Evolutionary conservation across 2,329 filamentous ascomycete species (phyloP).

Genomic region (Stagonosporopsis chrysanthemi): DNA sequence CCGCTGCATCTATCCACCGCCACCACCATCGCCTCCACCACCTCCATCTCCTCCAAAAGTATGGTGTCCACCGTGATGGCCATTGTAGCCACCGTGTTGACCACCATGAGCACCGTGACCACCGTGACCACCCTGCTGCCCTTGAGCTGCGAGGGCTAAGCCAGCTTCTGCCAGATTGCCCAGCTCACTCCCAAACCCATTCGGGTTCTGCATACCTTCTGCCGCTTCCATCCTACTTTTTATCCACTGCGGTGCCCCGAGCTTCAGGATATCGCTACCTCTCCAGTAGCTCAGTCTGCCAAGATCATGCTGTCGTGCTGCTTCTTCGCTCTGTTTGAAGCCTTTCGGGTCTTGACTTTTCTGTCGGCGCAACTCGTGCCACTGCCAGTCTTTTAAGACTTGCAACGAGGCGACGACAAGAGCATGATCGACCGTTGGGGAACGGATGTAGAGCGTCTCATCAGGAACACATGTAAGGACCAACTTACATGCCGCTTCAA

Average conservation of each 20-base stretch:
- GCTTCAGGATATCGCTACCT: slow-evolving; percentile 27
- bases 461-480: slow-evolving; percentile 37
- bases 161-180: slow-evolving; percentile 24
- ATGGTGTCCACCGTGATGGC: slow-evolving; percentile 1
- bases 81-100: slow-evolving; percentile 11
- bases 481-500: slow-evolving; percentile 30
- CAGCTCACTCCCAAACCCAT: slow-evolving; percentile 13
- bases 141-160: slow-evolving; percentile 19
- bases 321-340: slow-evolving; percentile 32
- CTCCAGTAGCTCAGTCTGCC: slow-evolving; percentile 39
- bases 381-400: slow-evolving; percentile 46
- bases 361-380: slow-evolving; percentile 34
- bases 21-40: slow-evolving; percentile 12
- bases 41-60: slow-evolving; percentile 9
- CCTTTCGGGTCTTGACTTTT: slow-evolving; percentile 26
- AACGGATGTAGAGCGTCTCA: slow-evolving; percentile 41
- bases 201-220: slow-evolving; percentile 12
- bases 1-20: slow-evolving; percentile 3
- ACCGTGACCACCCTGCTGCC: slow-evolving; percentile 19
- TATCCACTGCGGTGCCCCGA: slow-evolving; percentile 11
- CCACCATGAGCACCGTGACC: slow-evolving; percentile 1
- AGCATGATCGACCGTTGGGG: slow-evolving; percentile 30
- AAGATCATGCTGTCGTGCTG: slow-evolving; percentile 31
- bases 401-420: slow-evolving; percentile 44
- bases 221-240: slow-evolving; percentile 21